Conservation (phyloP, 2,329 filamentous ascomycete species). For the Salinomyces thailandicus region DNA sequence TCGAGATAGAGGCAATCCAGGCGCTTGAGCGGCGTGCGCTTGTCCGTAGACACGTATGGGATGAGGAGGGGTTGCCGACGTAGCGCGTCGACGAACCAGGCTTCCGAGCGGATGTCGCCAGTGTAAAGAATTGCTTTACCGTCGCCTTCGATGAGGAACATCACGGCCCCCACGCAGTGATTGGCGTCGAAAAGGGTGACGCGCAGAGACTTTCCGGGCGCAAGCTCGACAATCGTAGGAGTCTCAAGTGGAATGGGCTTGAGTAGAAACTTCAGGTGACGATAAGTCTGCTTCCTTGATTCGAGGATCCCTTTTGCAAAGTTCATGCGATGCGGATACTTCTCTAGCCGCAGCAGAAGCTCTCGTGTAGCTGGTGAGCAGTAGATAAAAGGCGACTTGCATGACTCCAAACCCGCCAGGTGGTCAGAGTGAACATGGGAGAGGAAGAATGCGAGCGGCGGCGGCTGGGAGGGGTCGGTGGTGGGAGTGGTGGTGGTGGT, state of each 20-base stretch:
- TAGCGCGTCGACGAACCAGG: conserved; percentile 72
- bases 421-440: conserved; percentile 92
- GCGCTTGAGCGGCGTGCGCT: conserved; percentile 48
- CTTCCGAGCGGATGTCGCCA: conserved; percentile 75
- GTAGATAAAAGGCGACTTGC: conserved; percentile 75
- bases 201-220: conserved; percentile 55
- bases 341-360: conserved; percentile 68
- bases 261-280: conserved; percentile 60
- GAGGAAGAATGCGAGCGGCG: conserved; percentile 60
- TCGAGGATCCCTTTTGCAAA: conserved; percentile 70
- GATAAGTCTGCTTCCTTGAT: conserved; percentile 62
- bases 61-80: conserved; percentile 61
- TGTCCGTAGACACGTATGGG: conserved; percentile 45
- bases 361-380: conserved; percentile 76
- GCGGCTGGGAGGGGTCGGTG: too few species aligned
- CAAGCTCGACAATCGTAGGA: conserved; percentile 64
- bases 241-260: conserved; percentile 76
- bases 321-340: conserved; percentile 69
- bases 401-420: conserved; percentile 64
- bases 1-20: conserved; percentile 83
- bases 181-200: conserved; percentile 87
- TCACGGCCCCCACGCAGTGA: conserved; percentile 79
- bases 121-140: conserved; percentile 73
- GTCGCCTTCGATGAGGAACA: conserved; percentile 77
- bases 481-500: too few species aligned